These are phyloP conservation scores for Petunia axillaris DNA, from an alignment of 257 asterid genomes.

Conservation along the genomic window DNA sequence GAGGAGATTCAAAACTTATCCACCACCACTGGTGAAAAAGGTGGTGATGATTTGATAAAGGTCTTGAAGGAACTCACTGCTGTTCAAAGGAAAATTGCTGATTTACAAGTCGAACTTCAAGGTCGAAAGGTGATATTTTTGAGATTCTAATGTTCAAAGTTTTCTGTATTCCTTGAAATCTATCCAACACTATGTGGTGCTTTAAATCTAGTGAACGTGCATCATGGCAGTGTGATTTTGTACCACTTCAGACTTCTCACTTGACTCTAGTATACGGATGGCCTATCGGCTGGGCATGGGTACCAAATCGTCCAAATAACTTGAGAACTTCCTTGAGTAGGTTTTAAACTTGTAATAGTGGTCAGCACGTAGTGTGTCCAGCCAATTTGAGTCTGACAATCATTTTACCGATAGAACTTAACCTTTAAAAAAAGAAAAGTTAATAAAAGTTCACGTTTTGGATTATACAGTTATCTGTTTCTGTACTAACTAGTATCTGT, in stretches of 20 bases:
- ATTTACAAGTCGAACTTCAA: conserved; percentile 98
- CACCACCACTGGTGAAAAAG: conserved; percentile 53
- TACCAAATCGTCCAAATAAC: background rate
- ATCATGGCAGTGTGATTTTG: background rate
- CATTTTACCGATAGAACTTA: no score
- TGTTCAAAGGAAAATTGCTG: conserved; percentile 90
- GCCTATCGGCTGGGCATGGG: background rate
- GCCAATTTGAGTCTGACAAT: no score
- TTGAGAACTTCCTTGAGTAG: no score
- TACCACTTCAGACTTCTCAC: background rate
- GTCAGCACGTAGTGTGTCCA: no score
- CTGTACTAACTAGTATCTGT: no score
- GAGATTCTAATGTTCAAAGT: conserved; percentile 21
- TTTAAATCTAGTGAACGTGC: background rate
- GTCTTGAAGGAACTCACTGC: conserved; percentile 86
- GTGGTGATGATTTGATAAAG: conserved; percentile 82
- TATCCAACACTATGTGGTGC: background rate
- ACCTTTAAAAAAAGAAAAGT: no score
- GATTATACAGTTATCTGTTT: no score
- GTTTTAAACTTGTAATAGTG: no score
- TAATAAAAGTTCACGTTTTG: no score
- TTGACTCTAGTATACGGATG: conserved; percentile 1
- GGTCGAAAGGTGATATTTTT: conserved; percentile 79
- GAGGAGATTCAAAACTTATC: conserved; percentile 73
- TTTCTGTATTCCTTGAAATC: background rate